These are phyloP conservation scores for Mycena latifolia DNA, from an alignment of 768 basidiomycete species.

Conservation along the genomic window DNA sequence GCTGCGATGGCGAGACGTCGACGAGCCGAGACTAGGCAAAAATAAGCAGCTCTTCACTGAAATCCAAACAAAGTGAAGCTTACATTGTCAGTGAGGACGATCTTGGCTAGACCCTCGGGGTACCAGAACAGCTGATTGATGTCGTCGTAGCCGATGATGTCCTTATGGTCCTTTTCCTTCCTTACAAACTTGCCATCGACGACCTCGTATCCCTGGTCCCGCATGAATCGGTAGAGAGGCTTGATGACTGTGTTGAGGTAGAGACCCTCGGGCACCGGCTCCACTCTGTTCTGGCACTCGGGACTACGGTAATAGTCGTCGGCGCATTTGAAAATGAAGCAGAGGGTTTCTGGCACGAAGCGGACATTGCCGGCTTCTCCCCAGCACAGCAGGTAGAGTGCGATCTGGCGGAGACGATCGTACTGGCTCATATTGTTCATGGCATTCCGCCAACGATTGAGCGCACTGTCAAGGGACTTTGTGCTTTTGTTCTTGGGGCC, in stretches of 20 bases:
- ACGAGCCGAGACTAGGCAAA: constrained; percentile 83
- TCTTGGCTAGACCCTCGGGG: constrained; percentile 95
- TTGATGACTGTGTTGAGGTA: constrained; percentile 94
- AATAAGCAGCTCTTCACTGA: constrained; percentile 17
- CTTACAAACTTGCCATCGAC: constrained; percentile 95
- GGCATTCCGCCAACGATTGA: constrained; percentile 96
- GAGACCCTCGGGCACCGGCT: constrained; percentile 94
- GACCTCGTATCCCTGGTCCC: constrained; percentile 98
- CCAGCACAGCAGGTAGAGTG: constrained; percentile 97
- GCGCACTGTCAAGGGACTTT: constrained; percentile 94
- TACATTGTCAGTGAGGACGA: constrained; percentile 90
- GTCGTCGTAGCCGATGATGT: constrained; percentile 99
- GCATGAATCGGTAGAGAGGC: constrained; percentile 94
- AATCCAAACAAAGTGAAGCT: constrained; percentile 43
- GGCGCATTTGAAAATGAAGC: constrained; percentile 99
- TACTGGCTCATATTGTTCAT: constrained; percentile 99
- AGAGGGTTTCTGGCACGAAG: constrained; percentile 95
- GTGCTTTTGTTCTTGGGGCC: constrained; percentile 60
- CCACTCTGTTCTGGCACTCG: constrained; percentile 95
- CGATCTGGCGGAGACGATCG: constrained; percentile 96
- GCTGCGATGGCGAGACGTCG: constrained; percentile 91
- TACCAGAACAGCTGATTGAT: constrained; percentile 99
- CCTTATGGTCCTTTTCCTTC: constrained; percentile 93
- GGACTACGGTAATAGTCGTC: constrained; percentile 99
- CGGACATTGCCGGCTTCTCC: constrained; percentile 98